phyloP scores from a whole-genome alignment of 345 rosid species.

The Eucalyptus grandis region DNA sequence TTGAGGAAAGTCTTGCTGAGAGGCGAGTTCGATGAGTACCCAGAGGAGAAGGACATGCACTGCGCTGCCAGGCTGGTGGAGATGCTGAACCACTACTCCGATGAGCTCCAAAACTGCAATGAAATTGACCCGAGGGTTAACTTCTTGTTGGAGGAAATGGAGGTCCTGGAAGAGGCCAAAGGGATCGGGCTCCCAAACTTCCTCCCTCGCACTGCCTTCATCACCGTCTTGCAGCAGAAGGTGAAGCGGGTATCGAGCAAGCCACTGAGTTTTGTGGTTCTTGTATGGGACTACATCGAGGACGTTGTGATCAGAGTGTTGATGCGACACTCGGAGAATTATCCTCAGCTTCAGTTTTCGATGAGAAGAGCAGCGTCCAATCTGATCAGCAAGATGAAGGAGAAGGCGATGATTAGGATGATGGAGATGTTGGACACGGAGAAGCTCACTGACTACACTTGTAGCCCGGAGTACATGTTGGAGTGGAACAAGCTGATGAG shows the following conservation, averaged over 20 bases:
- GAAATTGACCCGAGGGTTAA: background rate
- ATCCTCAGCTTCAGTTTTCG: constrained; percentile 1
- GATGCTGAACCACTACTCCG: constrained; percentile 1
- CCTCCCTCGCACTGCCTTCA: constrained; percentile 12
- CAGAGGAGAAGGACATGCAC: constrained; percentile 13
- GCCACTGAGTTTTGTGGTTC: background rate
- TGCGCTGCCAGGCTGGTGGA: constrained; percentile 13
- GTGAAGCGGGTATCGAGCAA: background rate
- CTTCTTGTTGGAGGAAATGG: constrained; percentile 12
- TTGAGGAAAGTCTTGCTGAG: constrained; percentile 18
- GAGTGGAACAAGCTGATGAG: constrained; percentile 9
- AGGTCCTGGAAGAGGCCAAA: constrained; percentile 11
- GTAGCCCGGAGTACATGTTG: constrained; percentile 8
- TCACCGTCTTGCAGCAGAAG: background rate
- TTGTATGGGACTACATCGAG: constrained; percentile 12
- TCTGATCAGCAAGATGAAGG: constrained; percentile 10
- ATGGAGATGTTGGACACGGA: constrained; percentile 17
- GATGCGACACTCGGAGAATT: background rate
- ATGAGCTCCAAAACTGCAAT: background rate
- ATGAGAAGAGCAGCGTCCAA: constrained; percentile 4
- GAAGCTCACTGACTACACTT: constrained; percentile 18
- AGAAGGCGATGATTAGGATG: constrained; percentile 8
- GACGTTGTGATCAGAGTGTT: background rate
- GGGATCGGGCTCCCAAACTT: constrained; percentile 21
- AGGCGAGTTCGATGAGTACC: constrained; percentile 33